These are phyloP conservation scores for Leptosphaerulina australis DNA, from an alignment of 2,329 filamentous ascomycete species.

Conservation along the genomic window DNA sequence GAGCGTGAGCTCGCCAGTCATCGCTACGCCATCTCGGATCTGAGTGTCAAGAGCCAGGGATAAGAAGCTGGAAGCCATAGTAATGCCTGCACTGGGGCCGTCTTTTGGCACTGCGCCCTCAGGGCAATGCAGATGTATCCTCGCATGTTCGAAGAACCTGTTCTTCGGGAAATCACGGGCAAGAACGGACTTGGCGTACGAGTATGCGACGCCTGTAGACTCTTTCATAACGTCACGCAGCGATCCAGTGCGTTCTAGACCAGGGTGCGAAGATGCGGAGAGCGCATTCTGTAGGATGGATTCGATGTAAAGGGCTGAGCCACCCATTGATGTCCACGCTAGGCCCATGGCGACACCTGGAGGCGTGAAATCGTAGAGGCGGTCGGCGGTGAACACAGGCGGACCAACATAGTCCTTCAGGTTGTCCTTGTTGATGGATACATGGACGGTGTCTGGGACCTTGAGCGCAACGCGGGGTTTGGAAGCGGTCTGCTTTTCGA, in stretches of 20 bases:
- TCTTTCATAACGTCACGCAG: conserved; percentile 98
- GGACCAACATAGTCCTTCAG: conserved; percentile 97
- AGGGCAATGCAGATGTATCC: conserved; percentile 93
- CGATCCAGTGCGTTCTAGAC: conserved; percentile 91
- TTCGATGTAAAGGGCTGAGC: conserved; percentile 95
- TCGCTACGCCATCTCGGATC: conserved; percentile 85
- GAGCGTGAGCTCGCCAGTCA: conserved; percentile 96
- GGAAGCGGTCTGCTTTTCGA: conserved; percentile 66
- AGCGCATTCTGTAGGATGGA: conserved; percentile 89
- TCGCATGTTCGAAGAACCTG: conserved; percentile 93
- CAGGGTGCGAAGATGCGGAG: conserved; percentile 72
- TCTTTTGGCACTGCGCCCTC: conserved; percentile 97
- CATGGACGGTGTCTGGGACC: conserved; percentile 85
- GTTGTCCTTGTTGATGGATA: conserved; percentile 85
- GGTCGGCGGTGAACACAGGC: conserved; percentile 92
- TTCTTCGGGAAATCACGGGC: conserved; percentile 86
- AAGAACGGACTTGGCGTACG: conserved; percentile 89
- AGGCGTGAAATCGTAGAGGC: conserved; percentile 91
- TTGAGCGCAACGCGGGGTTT: conserved; percentile 75
- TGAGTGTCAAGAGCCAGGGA: conserved; percentile 80
- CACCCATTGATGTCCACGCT: conserved; percentile 97
- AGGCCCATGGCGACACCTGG: conserved; percentile 96
- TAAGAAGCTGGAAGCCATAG: conserved; percentile 93
- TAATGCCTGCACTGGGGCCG: conserved; percentile 80
- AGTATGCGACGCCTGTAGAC: conserved; percentile 92